These are phyloP conservation scores for Neonectria sp. DNA, from an alignment of 2,329 filamentous ascomycete species.

Conservation along the genomic window DNA sequence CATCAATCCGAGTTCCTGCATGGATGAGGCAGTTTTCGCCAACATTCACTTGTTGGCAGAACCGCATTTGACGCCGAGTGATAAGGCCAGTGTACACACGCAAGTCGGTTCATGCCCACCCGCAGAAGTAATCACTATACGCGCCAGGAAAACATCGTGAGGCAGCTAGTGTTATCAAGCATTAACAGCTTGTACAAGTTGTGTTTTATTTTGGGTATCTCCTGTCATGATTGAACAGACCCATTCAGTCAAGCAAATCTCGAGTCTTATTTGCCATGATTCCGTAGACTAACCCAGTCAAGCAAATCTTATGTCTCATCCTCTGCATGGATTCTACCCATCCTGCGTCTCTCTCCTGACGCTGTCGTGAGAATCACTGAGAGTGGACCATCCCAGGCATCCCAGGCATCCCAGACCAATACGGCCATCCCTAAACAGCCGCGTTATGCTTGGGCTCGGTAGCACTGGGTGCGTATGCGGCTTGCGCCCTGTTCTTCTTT, in stretches of 20 bases:
- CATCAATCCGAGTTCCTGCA: neutral
- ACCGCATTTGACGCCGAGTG: neutral
- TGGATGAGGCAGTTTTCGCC: constrained; percentile 3
- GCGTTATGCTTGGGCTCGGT: constrained; percentile 53
- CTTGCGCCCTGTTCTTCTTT: constrained; percentile 76
- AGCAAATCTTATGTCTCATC: constrained; percentile 2
- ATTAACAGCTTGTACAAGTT: constrained; percentile 1
- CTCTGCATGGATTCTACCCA: constrained; percentile 4
- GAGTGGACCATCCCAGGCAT: constrained; percentile 8
- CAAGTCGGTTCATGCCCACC: neutral
- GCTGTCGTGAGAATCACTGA: neutral
- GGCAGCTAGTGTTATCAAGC: neutral
- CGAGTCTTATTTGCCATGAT: constrained; percentile 15
- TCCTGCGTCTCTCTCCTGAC: neutral
- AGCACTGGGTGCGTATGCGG: constrained; percentile 65
- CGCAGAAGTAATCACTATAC: neutral
- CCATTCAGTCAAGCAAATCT: constrained; percentile 3
- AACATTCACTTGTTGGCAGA: neutral
- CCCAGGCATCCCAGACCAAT: constrained; percentile 19
- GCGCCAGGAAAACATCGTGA: neutral
- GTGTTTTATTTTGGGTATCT: constrained; percentile 29
- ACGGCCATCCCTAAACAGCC: constrained; percentile 50
- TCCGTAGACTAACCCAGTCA: constrained; percentile 12
- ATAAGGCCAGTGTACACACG: neutral
- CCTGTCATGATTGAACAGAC: constrained; percentile 23